Conservation (phyloP, 352 stramenopile species). For the Poterioochromonas sp. region DNA sequence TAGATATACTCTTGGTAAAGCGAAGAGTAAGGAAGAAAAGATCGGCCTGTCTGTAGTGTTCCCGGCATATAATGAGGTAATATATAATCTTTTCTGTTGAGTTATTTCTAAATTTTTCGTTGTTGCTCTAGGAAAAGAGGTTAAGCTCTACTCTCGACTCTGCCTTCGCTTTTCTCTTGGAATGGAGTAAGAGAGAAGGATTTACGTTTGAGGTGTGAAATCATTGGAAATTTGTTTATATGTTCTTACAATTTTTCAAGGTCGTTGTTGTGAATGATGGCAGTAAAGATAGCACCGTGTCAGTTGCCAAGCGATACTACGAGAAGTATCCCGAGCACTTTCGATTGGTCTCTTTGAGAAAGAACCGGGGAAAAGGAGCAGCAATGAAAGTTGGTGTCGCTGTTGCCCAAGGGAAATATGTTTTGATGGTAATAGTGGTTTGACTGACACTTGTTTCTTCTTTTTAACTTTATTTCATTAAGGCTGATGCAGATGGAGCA, state of each 20-base stretch:
- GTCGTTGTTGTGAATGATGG: slow-evolving; percentile 85
- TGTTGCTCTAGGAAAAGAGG: neutral
- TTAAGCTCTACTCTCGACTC: slow-evolving; percentile 43
- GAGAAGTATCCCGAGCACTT: slow-evolving; percentile 47
- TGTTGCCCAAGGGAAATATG: neutral
- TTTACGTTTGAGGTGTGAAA: slow-evolving; percentile 27
- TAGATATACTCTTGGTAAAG: no score
- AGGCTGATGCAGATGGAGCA: slow-evolving; percentile 77
- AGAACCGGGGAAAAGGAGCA: slow-evolving; percentile 81
- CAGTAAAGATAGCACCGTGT: slow-evolving; percentile 65
- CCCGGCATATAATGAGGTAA: slow-evolving; percentile 65
- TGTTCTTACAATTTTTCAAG: slow-evolving; percentile 43
- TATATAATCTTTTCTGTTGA: neutral
- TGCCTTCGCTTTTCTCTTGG: slow-evolving; percentile 62
- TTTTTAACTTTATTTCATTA: neutral
- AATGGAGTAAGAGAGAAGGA: slow-evolving; percentile 50
- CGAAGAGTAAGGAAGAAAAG: no score
- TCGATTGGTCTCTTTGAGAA: slow-evolving; percentile 60
- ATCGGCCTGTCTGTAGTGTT: slow-evolving; percentile 52
- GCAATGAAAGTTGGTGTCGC: slow-evolving; percentile 54
- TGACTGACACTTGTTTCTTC: neutral
- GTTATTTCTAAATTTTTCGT: neutral
- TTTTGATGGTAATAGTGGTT: slow-evolving; percentile 26
- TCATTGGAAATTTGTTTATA: neutral
- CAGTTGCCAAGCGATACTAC: slow-evolving; percentile 45